Conservation (phyloP, 768 basidiomycete species). For the Lactarius quietus region DNA sequence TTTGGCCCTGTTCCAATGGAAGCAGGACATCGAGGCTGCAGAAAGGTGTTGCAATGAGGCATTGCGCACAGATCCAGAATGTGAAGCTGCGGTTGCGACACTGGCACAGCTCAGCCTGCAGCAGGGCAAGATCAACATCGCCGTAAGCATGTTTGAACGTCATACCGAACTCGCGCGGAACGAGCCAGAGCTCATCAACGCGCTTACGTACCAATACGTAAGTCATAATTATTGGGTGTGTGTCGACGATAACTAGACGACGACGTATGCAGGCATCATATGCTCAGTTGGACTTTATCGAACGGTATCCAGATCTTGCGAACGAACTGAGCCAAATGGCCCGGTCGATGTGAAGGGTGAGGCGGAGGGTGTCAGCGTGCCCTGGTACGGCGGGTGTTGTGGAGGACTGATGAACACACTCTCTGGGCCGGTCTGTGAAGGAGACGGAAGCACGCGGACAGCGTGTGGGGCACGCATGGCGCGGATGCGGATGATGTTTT, state of each 20-base stretch:
- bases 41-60: constrained; percentile 88
- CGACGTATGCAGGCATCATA: constrained; percentile 56
- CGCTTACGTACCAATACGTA: constrained; percentile 76
- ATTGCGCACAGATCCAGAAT: constrained; percentile 82
- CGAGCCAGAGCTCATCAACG: constrained; percentile 80
- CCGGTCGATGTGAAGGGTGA: constrained; percentile 31
- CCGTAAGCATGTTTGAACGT: constrained; percentile 80
- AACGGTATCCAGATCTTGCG: constrained; percentile 83
- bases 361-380: neutral
- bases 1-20: constrained; percentile 94
- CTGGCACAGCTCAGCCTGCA: constrained; percentile 91
- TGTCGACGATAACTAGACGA: constrained; percentile 7
- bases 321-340: constrained; percentile 55
- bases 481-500: neutral
- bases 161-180: constrained; percentile 85
- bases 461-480: constrained; percentile 4
- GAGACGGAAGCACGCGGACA: neutral
- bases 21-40: constrained; percentile 79
- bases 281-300: constrained; percentile 79
- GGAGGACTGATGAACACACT: too few relatives aligned
- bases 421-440: constrained; percentile 12
- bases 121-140: constrained; percentile 83
- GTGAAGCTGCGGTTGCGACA: constrained; percentile 95
- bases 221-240: constrained; percentile 29
- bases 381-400: constrained; percentile 1